Base-by-base conservation (phyloP, 2,329 filamentous ascomycete genomes). In the Samsoniella hepiali region DNA sequence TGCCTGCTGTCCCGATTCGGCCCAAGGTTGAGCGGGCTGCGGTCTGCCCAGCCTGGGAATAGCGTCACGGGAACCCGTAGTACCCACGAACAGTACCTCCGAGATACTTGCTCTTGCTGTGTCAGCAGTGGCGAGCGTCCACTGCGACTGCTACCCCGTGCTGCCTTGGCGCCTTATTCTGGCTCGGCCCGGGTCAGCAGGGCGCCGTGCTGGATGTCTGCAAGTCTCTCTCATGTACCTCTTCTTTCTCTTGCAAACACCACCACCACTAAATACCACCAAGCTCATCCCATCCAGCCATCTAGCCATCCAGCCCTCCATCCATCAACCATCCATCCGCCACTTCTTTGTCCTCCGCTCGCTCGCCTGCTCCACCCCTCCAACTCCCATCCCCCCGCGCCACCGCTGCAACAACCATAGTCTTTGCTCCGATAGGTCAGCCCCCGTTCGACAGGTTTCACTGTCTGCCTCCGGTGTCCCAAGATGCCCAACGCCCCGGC, bases 361-460 rank as follows among this genome's bases (percentile, higher is more conserved):
- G 44, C 57, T 40, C 32, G 34, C 27, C 13, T 38, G 31, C 57
- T 59, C 58, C 58, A 53, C 58, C n/a, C 58, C 44, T 60, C 47
- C 58, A 34, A 40, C 29, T 38, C 22, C n/a, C 49, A 59, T 44
- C 51, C 17, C 57, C 58, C 58, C 29, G 45, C 53, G 36, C 31
- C 36, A 44, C 45, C 55, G 36, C 55, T 36, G 36, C 31, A 31
- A 58, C 31, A 31, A 58, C 47, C 47, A 60, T 29, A 32, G 17
- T 36, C 27, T 32, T 44, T 44, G 47, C 36, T 51, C 36, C 58
- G 49, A 60, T 60, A 60, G 58, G 58, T 60, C 58, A 53, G 58
- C 58, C 9, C 10, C 42, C 7, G 40, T 5, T 58, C 54, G 8
- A 7, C 32, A 38, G 17, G 55, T 58, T 58, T 58, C 54, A 34